Percentiles rank a stretch among this genome's conserved stretches.
Evolutionary conservation across 805 yeast genomes (phyloP).

Genomic region (Blastobotrys mokoenaii): DNA sequence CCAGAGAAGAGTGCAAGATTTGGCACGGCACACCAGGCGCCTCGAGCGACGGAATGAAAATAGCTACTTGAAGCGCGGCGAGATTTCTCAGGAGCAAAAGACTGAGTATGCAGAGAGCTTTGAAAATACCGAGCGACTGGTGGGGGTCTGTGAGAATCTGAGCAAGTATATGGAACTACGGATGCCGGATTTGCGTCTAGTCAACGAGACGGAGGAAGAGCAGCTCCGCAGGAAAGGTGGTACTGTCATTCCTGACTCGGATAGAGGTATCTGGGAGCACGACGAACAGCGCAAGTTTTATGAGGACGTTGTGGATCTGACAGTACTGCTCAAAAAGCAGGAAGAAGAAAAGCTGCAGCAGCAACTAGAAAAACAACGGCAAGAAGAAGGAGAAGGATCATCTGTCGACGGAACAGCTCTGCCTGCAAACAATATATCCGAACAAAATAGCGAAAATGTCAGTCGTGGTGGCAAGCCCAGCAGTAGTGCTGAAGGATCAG

Average conservation of each 20-base stretch:
- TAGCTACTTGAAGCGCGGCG: slow-evolving; percentile 62
- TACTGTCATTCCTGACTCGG: slow-evolving; percentile 9
- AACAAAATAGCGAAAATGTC: slow-evolving; percentile 1
- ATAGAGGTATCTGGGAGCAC: slow-evolving; percentile 48
- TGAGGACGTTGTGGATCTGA: slow-evolving; percentile 54
- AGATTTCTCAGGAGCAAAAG: slow-evolving; percentile 36
- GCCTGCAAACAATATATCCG: too few relatives aligned
- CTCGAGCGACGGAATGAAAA: slow-evolving; percentile 37
- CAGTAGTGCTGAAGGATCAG: slow-evolving; percentile 7
- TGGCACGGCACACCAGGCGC: slow-evolving; percentile 32
- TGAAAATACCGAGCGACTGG: slow-evolving; percentile 33
- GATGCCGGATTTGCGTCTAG: slow-evolving; percentile 28
- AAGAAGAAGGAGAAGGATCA: too few relatives aligned
- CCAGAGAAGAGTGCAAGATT: slow-evolving; percentile 28
- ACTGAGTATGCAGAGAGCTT: slow-evolving; percentile 16
- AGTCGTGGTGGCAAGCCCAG: not conserved
- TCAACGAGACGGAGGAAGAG: slow-evolving; percentile 22
- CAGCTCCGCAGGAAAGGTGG: slow-evolving; percentile 15
- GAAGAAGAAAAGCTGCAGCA: slow-evolving; percentile 4
- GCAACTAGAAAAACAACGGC: too few relatives aligned
- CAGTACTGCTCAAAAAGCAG: slow-evolving; percentile 24
- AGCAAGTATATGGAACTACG: slow-evolving; percentile 35
- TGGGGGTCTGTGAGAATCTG: slow-evolving; percentile 35
- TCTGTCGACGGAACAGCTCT: too few relatives aligned
- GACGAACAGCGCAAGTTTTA: slow-evolving; percentile 62